Evolutionary conservation across 2,329 filamentous ascomycete genomes (phyloP).

Genomic region (Cladosporium cucumerinum): DNA sequence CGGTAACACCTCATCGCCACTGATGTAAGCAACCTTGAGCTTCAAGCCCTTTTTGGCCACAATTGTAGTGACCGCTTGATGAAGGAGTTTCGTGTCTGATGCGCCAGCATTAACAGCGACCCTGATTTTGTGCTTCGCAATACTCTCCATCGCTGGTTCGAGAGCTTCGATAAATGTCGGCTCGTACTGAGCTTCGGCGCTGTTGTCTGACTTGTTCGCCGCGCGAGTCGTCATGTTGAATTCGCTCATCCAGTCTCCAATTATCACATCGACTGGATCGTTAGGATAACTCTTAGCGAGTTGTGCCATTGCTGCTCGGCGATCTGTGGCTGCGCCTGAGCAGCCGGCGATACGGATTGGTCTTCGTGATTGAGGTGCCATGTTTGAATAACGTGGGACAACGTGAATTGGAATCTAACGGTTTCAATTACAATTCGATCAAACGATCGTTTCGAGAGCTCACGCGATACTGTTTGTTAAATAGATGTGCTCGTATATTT

Average conservation of each 20-base stretch:
- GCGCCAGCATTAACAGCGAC: slow-evolving; percentile 57
- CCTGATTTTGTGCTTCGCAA: slow-evolving; percentile 51
- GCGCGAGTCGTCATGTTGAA: slow-evolving; percentile 36
- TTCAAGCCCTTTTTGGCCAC: slow-evolving; percentile 34
- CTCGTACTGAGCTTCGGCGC: slow-evolving; percentile 46
- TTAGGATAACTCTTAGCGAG: slow-evolving; percentile 29
- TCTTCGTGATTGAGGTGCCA: not conserved
- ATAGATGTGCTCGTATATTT: not conserved
- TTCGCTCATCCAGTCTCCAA: slow-evolving; percentile 50
- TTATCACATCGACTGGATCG: slow-evolving; percentile 52
- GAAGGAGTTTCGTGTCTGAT: slow-evolving; percentile 52
- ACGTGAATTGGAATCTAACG: not conserved
- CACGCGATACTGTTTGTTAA: not conserved
- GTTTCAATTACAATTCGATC: not conserved
- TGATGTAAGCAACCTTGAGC: slow-evolving; percentile 49
- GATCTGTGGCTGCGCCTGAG: slow-evolving; percentile 41
- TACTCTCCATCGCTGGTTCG: slow-evolving; percentile 43
- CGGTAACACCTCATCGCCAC: slow-evolving; percentile 41
- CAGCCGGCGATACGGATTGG: slow-evolving; percentile 33
- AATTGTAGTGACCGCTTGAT: slow-evolving; percentile 44
- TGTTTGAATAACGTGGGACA: not conserved
- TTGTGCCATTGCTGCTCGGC: slow-evolving; percentile 36
- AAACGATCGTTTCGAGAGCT: not conserved
- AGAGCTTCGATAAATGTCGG: slow-evolving; percentile 52
- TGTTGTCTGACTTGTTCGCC: slow-evolving; percentile 21